Evolutionary conservation across 306 rosid species (phyloP).

Genomic region (Parietaria judaica): DNA sequence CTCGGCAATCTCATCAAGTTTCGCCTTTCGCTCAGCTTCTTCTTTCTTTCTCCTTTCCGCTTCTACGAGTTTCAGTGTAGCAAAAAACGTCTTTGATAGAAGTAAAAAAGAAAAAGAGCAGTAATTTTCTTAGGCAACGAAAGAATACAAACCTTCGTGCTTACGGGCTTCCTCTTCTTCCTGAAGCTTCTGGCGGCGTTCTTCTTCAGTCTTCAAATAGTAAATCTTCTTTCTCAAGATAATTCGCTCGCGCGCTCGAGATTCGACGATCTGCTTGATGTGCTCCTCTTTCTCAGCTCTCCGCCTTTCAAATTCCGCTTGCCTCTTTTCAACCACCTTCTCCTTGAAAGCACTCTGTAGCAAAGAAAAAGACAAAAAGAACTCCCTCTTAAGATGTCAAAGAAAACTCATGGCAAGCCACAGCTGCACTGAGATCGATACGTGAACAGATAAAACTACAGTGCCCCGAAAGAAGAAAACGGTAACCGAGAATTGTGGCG

Average conservation of each 20-base stretch:
- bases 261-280: constrained; percentile 44
- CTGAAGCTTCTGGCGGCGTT: constrained; percentile 46
- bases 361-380: background rate
- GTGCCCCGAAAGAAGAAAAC: background rate
- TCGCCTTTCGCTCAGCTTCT: constrained; percentile 60
- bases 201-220: constrained; percentile 71
- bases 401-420: background rate
- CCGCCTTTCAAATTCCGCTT: constrained; percentile 57
- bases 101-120: too few species aligned
- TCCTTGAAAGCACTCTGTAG: constrained; percentile 62
- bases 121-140: background rate
- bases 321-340: constrained; percentile 52
- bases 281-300: constrained; percentile 67
- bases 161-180: constrained; percentile 83
- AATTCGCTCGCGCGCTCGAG: constrained; percentile 68
- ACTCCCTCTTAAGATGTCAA: background rate
- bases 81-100: too few species aligned
- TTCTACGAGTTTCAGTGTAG: constrained; percentile 37
- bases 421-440: background rate
- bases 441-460: background rate
- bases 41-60: constrained; percentile 73
- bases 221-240: constrained; percentile 62
- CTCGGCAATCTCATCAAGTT: constrained; percentile 66
- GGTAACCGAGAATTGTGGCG: too few species aligned
- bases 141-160: constrained; percentile 51